These are phyloP conservation scores for Dothideomycetidae sp. DNA, from an alignment of 2,329 filamentous ascomycete species.

Conservation along the genomic window DNA sequence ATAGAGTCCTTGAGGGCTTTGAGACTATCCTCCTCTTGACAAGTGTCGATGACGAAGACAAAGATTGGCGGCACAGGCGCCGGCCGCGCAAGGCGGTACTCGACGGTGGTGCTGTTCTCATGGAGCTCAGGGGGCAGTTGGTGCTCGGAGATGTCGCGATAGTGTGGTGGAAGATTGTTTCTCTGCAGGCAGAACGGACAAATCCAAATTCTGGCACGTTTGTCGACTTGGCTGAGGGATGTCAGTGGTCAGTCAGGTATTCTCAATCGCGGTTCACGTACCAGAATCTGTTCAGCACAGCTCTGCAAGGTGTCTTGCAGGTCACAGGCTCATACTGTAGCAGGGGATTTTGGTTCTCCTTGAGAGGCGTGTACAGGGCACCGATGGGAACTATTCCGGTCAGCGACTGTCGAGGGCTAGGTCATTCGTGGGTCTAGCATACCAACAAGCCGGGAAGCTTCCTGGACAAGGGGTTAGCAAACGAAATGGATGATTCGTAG, in stretches of 20 bases:
- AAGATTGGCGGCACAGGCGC: constrained; percentile 81
- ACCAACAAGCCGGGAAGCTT: constrained; percentile 75
- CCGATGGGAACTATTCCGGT: constrained; percentile 62
- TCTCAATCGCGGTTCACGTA: constrained; percentile 30
- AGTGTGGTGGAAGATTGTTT: constrained; percentile 70
- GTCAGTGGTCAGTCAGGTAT: constrained; percentile 7
- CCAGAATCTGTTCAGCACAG: constrained; percentile 95
- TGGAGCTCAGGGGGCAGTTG: constrained; percentile 74
- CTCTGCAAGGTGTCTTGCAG: constrained; percentile 91
- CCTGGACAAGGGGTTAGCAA: constrained; percentile 37
- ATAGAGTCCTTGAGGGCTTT: constrained; percentile 73
- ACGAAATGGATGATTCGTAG: constrained; percentile 5
- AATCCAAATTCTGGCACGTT: constrained; percentile 73
- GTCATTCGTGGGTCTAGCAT: constrained; percentile 10
- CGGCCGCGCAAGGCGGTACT: constrained; percentile 67
- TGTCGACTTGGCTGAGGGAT: constrained; percentile 56
- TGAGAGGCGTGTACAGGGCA: constrained; percentile 86
- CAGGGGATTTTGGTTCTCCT: constrained; percentile 84
- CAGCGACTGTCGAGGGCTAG: not conserved
- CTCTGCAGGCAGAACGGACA: constrained; percentile 77
- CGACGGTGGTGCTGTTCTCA: constrained; percentile 73
- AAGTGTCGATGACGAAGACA: constrained; percentile 75
- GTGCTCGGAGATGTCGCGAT: constrained; percentile 77
- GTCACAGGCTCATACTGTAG: constrained; percentile 93
- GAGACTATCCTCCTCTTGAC: constrained; percentile 76